Conservation (phyloP, 306 rosid species). For the Sicyos baderoa region DNA sequence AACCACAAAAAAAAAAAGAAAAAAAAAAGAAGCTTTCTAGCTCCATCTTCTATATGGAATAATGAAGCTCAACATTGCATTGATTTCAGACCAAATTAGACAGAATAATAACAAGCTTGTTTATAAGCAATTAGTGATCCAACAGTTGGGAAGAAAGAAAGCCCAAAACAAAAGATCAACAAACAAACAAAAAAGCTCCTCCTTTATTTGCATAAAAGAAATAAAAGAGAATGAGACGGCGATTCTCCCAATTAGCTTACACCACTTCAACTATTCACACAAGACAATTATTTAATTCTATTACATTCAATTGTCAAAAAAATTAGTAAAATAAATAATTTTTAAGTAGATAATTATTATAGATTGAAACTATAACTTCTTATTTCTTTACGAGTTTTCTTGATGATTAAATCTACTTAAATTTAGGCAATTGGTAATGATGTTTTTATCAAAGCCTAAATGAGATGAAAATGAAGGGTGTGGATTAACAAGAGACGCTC, state of each 20-base stretch:
- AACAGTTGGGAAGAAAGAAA: too few species aligned
- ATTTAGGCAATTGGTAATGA: neutral
- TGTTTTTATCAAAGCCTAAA: conserved; percentile 14
- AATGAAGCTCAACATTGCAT: neutral
- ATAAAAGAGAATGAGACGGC: neutral
- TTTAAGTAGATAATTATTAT: too few species aligned
- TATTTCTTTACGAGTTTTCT: too few species aligned
- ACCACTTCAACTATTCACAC: too few species aligned
- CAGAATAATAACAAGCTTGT: neutral
- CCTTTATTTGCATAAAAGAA: neutral
- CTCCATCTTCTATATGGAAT: neutral
- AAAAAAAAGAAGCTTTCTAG: neutral
- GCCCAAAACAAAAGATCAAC: neutral
- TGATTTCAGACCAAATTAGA: neutral
- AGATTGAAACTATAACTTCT: too few species aligned
- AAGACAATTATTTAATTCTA: too few species aligned
- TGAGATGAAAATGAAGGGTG: conserved; percentile 12
- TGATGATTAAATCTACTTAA: too few species aligned
- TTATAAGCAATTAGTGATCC: too few species aligned
- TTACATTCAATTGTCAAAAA: too few species aligned
- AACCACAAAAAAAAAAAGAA: neutral
- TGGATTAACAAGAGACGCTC: neutral
- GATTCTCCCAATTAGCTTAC: too few species aligned
- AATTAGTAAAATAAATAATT: too few species aligned
- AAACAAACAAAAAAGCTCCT: neutral